phyloP scores from a whole-genome alignment of 306 rosid genomes.

The Quercus bicolor region DNA sequence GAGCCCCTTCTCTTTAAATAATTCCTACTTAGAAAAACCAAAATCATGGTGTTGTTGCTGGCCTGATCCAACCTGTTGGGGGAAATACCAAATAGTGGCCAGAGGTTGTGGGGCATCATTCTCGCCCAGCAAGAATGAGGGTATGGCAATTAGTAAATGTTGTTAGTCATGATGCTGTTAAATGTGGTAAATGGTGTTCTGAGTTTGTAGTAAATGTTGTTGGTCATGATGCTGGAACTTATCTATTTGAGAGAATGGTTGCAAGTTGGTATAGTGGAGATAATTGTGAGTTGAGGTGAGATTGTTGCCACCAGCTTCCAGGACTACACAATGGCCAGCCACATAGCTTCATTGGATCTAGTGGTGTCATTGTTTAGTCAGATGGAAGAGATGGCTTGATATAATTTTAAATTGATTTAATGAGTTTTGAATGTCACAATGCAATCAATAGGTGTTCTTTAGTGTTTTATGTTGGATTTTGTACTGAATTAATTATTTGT shows the following conservation, averaged over 20 bases:
- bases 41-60: too few species aligned
- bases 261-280: not conserved
- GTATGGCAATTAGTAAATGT: not conserved
- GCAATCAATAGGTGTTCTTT: not conserved
- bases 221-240: not conserved
- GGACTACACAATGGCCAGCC: not conserved
- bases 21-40: too few species aligned
- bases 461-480: slow-evolving; percentile 16
- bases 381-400: not conserved
- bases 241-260: not conserved
- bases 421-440: not conserved
- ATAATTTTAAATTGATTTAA: not conserved
- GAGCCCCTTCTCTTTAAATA: too few species aligned
- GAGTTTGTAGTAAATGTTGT: not conserved
- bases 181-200: not conserved
- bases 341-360: not conserved
- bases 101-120: not conserved
- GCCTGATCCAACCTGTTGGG: too few species aligned
- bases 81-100: not conserved
- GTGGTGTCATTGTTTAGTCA: not conserved
- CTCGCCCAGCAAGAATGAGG: not conserved
- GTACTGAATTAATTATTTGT: slow-evolving; percentile 28
- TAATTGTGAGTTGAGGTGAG: not conserved
- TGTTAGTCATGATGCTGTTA: not conserved
- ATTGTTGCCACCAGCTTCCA: not conserved